Base-by-base conservation (phyloP, 2,329 filamentous ascomycete genomes). In the Dactylellina sp. region DNA sequence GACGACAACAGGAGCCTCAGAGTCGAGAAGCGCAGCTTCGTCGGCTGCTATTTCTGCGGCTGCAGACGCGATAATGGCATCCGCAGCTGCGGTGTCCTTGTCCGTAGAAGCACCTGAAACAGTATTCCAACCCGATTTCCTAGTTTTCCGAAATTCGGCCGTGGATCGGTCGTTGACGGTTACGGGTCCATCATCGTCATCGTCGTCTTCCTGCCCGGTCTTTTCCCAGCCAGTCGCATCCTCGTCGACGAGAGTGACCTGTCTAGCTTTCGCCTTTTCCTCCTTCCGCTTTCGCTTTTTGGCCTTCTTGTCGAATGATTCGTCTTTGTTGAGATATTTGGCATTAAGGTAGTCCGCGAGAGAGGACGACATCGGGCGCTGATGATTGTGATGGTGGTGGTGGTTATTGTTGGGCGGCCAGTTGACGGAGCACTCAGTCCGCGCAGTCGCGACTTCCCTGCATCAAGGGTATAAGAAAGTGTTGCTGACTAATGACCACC, bases 301-400 rank as follows among this genome's bases (percentile, higher is more conserved):
- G 53, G 82, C 78, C 16, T 77, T 78, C 16, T 86, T 84, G 75
- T 86, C 87, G 4, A 84, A 81, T 75, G 88, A 85, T 42, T 86
- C 83, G 63, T 85, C 83, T 22, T 80, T 78, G 7, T 86, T 91
- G 55, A 99, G 89, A 81, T 99, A 99, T 81, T 93, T 95, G 76
- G 92, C 90, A 39, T 94, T 93, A 37, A 99, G 87, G 80, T 98
- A 99, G 79, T 89, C 88, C 70, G 92, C 89, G 76, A 97, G 86
- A 64, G 86, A 82, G 7, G 83, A 85, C 86, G 89, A 89, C 76
- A 75, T 80, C 72, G 63, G 52, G 71, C 28, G 35, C 24, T 49
- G 46, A 57, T 55, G 28, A 35, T 39, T 5, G 22, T 14, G 42
- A 42, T 24, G 14, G 35, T 20, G 28, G 12, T 14, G 32, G 40